A percentile compares a stretch with the other conserved stretches of the same genome.
Evolutionary conservation across 129 eudicot species (phyloP).

Genomic region (Escallonia herrerae): DNA sequence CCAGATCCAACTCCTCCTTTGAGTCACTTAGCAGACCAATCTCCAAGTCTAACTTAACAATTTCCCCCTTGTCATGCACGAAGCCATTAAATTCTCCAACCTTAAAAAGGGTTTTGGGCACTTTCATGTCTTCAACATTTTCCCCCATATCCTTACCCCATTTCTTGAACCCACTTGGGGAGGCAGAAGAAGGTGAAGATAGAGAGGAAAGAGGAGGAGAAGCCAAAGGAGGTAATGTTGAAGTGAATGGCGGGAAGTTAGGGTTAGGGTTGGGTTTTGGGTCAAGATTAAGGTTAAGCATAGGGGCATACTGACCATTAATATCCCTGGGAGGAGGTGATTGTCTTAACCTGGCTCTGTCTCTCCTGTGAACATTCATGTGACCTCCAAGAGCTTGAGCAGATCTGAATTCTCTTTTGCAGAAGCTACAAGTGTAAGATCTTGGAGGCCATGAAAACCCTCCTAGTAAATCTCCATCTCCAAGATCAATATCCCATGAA

Average conservation of each 20-base stretch:
- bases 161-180: neutral
- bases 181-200: constrained; percentile 10
- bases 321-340: constrained; percentile 14
- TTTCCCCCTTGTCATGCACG: neutral
- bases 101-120: constrained; percentile 3
- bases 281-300: constrained; percentile 13
- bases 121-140: neutral
- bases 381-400: constrained; percentile 45
- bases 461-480: constrained; percentile 1
- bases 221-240: neutral
- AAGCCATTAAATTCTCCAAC: constrained; percentile 6
- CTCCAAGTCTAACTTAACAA: constrained; percentile 19
- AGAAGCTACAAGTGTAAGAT: constrained; percentile 30
- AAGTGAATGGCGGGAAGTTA: constrained; percentile 2
- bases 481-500: constrained; percentile 3
- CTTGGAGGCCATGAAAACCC: constrained; percentile 32
- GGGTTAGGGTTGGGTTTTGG: constrained; percentile 27
- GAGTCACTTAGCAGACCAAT: constrained; percentile 12
- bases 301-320: neutral
- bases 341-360: constrained; percentile 30
- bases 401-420: constrained; percentile 34
- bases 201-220: constrained; percentile 15
- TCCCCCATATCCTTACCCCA: neutral
- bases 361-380: constrained; percentile 39
- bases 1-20: constrained; percentile 31